Base-by-base conservation (phyloP, 2,329 filamentous ascomycete species). In the Coniochaeta prunicola region DNA sequence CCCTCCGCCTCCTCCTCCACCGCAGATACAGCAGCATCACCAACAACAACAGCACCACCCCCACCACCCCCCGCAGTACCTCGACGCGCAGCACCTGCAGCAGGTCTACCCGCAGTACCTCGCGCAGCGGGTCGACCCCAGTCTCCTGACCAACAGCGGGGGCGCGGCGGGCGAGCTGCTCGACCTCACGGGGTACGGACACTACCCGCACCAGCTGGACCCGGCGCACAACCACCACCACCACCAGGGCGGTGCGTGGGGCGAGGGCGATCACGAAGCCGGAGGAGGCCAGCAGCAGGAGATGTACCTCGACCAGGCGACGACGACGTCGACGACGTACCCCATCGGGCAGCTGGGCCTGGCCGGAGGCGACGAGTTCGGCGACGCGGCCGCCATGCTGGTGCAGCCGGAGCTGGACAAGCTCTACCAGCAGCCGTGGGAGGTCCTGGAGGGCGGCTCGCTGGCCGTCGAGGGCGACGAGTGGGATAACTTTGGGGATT, bases 41-140 rank as follows among this genome's bases (percentile, higher is more conserved):
- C 9, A 24, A 3, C 40, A 57, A 21, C 10, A 28, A 12, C 45
- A 61, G n/a, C 45, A 19, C 2, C 56, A 62, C 33, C 40, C 56
- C 58, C 58, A 55, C 13, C 33, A 60, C 45, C 42, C 40, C 13
- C 56, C 53, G 55, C 48, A 50, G 7, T 57, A 57, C 34, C 6
- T 45, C 34, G 42, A 57, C 28, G n/a, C 33, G 30, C 42, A 30
- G 31, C 56, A 57, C 31, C 30, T 21, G 30, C 55, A 57, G 19
- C 55, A 57, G 24, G 45, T 24, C 5, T 26, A 45, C 40, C 45
- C 28, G 10, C 12, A 45, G n/a, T 12, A 6, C 30, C 56, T 63
- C 28, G 63, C 68, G 40, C 65, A 68, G 26, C 67, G 66, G 7
- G 68, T 71, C 57, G 69, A 71, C 30, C 68, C 68, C 0, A 66